phyloP scores from a whole-genome alignment of 2,329 filamentous ascomycete species.

The Diatrype stigma region DNA sequence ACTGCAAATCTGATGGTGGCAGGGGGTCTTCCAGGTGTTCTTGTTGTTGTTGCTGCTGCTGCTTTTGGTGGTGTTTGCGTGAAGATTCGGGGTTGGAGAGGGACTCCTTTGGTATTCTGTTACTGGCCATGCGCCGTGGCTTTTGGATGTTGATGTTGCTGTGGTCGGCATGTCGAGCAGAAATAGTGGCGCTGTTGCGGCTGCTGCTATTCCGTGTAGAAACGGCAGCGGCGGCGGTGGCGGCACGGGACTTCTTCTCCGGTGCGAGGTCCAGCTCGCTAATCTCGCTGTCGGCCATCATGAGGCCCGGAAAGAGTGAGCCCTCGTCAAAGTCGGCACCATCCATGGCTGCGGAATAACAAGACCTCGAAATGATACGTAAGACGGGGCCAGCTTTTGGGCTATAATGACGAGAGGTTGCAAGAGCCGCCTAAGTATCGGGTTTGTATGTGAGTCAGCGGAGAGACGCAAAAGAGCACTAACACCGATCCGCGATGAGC shows the following conservation, averaged over 20 bases:
- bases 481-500: neutral
- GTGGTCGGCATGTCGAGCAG: no score
- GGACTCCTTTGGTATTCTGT: no score
- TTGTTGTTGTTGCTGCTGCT: neutral
- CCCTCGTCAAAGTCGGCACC: neutral
- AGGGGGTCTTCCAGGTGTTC: neutral
- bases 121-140: no score
- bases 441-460: no score
- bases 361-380: no score
- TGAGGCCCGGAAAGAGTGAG: slow-evolving; percentile 1
- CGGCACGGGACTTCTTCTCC: neutral
- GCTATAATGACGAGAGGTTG: neutral
- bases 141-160: no score
- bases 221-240: neutral
- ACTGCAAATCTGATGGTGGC: no score
- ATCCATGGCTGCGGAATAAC: neutral
- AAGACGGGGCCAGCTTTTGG: neutral
- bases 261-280: slow-evolving; percentile 7
- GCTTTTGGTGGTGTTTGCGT: neutral
- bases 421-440: no score
- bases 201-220: neutral
- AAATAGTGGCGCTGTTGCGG: neutral
- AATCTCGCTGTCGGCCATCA: slow-evolving; percentile 5
- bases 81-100: no score
- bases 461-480: no score